These are phyloP conservation scores for Russula compacta DNA, from an alignment of 768 basidiomycete species.

Conservation along the genomic window DNA sequence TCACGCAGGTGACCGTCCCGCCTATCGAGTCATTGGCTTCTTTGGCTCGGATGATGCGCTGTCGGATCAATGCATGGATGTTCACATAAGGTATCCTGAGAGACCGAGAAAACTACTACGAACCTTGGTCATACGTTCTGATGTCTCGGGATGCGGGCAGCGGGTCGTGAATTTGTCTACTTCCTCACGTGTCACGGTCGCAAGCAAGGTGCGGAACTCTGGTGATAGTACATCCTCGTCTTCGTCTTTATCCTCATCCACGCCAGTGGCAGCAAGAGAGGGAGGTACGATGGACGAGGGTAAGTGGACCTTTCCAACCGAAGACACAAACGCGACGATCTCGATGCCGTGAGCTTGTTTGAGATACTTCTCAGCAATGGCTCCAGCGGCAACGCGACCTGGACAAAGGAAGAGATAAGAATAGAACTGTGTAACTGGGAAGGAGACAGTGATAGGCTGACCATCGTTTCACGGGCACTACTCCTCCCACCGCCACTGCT, in stretches of 20 bases:
- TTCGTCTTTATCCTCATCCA: conserved; percentile 51
- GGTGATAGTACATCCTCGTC: conserved; percentile 68
- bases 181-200: conserved; percentile 71
- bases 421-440: not conserved
- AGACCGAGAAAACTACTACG: not conserved
- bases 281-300: conserved; percentile 43
- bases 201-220: conserved; percentile 74
- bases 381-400: conserved; percentile 96
- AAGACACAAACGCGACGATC: conserved; percentile 94
- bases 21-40: conserved; percentile 89
- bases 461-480: conserved; percentile 94
- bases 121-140: conserved; percentile 86
- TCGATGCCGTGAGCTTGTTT: conserved; percentile 81
- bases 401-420: not conserved
- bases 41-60: conserved; percentile 94
- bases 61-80: not conserved
- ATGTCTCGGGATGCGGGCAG: conserved; percentile 85
- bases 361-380: conserved; percentile 95
- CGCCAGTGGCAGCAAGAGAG: conserved; percentile 31
- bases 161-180: conserved; percentile 83
- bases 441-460: conserved; percentile 25
- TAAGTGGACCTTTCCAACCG: conserved; percentile 87
- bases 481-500: conserved; percentile 94
- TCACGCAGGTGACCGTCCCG: conserved; percentile 95
- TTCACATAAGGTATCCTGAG: not conserved